Conservation (phyloP, 2,329 filamentous ascomycete genomes). For the Penicillium glabrum region DNA sequence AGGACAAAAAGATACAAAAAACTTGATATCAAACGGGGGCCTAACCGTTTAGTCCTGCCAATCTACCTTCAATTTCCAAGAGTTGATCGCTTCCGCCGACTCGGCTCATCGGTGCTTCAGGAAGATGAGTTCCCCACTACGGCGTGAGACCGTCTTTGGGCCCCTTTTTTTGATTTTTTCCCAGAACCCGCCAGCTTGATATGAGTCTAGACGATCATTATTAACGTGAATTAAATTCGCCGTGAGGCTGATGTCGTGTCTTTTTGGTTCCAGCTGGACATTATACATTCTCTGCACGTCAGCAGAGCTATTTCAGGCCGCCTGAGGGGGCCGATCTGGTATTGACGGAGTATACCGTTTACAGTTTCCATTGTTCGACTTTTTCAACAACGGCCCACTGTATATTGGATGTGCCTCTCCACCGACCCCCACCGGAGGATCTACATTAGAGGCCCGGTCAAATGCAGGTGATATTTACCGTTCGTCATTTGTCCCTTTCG, state of each 20-base stretch:
- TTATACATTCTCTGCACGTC: background rate
- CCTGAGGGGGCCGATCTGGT: background rate
- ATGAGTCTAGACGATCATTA: conserved; percentile 11
- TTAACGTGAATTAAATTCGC: background rate
- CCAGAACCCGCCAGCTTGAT: conserved; percentile 1
- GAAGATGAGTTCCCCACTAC: conserved; percentile 17
- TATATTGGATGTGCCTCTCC: conserved; percentile 5
- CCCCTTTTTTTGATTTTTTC: background rate
- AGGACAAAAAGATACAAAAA: background rate
- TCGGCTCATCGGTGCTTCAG: conserved; percentile 10
- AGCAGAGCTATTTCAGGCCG: background rate
- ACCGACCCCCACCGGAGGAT: conserved; percentile 5
- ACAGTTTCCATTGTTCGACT: background rate
- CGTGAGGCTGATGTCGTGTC: background rate
- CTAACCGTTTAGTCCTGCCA: conserved; percentile 6
- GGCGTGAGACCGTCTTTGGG: conserved; percentile 5
- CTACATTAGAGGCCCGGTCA: background rate
- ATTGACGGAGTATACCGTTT: background rate
- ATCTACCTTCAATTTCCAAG: conserved; percentile 7
- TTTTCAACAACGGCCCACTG: conserved; percentile 6
- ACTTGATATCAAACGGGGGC: background rate
- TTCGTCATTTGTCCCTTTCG: background rate
- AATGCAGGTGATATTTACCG: background rate
- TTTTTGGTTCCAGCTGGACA: background rate
- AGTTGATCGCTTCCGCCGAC: background rate